These are phyloP conservation scores for Vigna unguiculata DNA, from an alignment of 306 rosid genomes.

Conservation along the genomic window DNA sequence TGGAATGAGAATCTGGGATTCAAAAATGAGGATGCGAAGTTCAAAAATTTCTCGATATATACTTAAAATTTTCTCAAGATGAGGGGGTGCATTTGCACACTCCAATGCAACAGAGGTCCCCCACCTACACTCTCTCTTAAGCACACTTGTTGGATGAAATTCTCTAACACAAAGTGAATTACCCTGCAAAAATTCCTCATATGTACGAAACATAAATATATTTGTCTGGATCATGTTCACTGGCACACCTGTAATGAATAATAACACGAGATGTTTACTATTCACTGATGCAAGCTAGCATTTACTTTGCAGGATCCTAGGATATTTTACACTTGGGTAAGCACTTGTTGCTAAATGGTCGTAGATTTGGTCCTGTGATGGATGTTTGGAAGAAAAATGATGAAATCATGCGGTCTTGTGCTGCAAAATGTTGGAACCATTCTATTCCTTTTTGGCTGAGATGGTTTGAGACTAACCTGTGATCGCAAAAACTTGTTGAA, in stretches of 20 bases:
- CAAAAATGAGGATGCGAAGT: too few relatives aligned
- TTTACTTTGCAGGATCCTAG: slow-evolving; percentile 51
- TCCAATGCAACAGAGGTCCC: too few relatives aligned
- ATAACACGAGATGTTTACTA: not conserved
- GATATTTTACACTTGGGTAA: slow-evolving; percentile 57
- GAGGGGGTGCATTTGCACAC: too few relatives aligned
- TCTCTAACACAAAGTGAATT: too few relatives aligned
- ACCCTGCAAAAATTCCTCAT: too few relatives aligned
- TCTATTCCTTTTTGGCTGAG: slow-evolving; percentile 32
- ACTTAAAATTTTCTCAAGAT: too few relatives aligned
- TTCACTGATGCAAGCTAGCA: slow-evolving; percentile 31
- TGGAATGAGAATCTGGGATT: too few relatives aligned
- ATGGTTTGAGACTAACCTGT: slow-evolving; percentile 34
- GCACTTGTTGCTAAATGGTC: not conserved
- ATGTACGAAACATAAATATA: not conserved
- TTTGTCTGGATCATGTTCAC: not conserved
- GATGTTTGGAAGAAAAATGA: slow-evolving; percentile 22
- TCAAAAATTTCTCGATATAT: too few relatives aligned
- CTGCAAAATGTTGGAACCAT: slow-evolving; percentile 35
- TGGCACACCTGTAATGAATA: not conserved
- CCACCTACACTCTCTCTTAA: not conserved
- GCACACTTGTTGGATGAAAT: not conserved
- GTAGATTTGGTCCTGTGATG: slow-evolving; percentile 5
- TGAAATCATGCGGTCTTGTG: slow-evolving; percentile 28
- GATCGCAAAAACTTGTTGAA: slow-evolving; percentile 31